Percentiles rank a stretch among this genome's conserved stretches.
phyloP scores from a whole-genome alignment of 192 early-diverging fungal genomes.

The Gonapodya sp. region DNA sequence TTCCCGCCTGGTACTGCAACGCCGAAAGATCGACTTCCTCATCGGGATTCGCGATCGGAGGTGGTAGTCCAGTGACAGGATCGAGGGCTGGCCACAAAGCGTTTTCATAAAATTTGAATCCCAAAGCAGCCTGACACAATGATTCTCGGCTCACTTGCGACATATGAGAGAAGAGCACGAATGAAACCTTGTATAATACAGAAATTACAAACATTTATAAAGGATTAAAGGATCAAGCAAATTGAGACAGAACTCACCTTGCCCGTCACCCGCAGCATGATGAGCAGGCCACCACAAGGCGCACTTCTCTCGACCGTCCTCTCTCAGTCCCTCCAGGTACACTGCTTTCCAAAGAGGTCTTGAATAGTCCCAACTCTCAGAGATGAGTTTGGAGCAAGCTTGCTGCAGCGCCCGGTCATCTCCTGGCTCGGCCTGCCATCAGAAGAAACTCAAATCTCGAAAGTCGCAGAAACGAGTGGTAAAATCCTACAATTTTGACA shows the following conservation, averaged over 20 bases:
- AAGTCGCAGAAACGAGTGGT: neutral
- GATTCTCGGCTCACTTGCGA: neutral
- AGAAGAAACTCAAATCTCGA: neutral
- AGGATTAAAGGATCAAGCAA: too few species aligned
- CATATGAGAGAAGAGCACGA: neutral
- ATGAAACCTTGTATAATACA: too few species aligned
- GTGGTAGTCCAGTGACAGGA: neutral
- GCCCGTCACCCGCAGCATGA: neutral
- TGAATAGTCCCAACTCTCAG: neutral
- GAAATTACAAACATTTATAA: too few species aligned
- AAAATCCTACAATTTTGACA: neutral
- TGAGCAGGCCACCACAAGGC: neutral
- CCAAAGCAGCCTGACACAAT: too few species aligned
- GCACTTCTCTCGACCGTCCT: neutral
- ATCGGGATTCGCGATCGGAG: neutral
- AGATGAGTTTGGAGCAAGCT: neutral
- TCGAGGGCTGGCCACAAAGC: neutral
- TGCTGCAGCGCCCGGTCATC: neutral
- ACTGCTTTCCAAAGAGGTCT: neutral
- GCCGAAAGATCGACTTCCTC: neutral
- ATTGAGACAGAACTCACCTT: too few species aligned
- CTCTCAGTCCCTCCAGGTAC: neutral
- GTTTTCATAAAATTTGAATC: too few species aligned
- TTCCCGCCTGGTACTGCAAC: neutral
- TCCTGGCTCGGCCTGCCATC: neutral